Conservation (phyloP, 129 eudicot species). For the Escallonia rubra region DNA sequence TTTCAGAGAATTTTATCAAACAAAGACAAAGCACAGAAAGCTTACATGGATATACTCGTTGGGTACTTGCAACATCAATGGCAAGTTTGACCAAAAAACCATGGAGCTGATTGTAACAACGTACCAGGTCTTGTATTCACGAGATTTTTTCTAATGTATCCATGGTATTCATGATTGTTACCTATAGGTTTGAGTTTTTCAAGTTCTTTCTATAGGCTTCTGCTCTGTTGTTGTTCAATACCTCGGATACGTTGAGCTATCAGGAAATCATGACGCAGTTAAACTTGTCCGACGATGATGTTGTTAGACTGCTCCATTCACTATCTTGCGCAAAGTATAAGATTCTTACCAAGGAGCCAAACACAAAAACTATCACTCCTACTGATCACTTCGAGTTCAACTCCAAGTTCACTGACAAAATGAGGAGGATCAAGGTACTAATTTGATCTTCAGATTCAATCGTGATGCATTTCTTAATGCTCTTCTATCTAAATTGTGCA, state of each 20-base stretch:
- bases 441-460: background rate
- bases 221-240: conserved; percentile 76
- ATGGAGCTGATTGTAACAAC: conserved; percentile 85
- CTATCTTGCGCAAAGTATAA: conserved; percentile 94
- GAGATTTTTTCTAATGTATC: background rate
- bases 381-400: conserved; percentile 74
- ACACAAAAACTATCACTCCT: conserved; percentile 71
- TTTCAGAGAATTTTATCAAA: conserved; percentile 79
- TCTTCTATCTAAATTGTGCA: background rate
- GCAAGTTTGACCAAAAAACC: conserved; percentile 78
- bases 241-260: conserved; percentile 70
- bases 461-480: background rate
- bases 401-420: conserved; percentile 85
- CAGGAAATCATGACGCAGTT: conserved; percentile 80
- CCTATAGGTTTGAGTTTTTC: background rate
- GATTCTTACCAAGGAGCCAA: conserved; percentile 90
- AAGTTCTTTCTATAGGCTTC: conserved; percentile 51
- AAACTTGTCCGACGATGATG: conserved; percentile 86
- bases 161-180: background rate
- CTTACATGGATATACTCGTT: conserved; percentile 93
- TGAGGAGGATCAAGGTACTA: conserved; percentile 88
- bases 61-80: conserved; percentile 87
- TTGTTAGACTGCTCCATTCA: conserved; percentile 85
- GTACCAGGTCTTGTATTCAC: conserved; percentile 63
- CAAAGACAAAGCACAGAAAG: conserved; percentile 88